Percentiles rank a stretch among this genome's conserved stretches.
phyloP scores from a whole-genome alignment of 768 basidiomycete genomes.

The Psilocybe cyanescens region DNA sequence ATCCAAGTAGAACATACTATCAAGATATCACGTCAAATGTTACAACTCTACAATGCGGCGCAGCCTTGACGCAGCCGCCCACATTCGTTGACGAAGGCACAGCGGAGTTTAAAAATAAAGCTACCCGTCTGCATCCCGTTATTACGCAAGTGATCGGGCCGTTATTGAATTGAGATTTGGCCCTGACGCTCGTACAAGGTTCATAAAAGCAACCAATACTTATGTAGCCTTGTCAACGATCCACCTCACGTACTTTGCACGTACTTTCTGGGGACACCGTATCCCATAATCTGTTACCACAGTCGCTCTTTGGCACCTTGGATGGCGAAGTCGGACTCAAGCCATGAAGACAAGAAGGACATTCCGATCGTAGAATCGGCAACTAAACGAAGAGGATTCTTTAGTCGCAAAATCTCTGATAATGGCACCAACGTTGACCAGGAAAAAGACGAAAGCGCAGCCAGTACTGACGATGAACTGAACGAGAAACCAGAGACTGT shows the following conservation, averaged over 20 bases:
- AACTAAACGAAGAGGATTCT: neutral
- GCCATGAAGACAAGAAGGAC: neutral
- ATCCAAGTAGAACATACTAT: no score
- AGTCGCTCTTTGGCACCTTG: neutral
- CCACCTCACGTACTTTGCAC: neutral
- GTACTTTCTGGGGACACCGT: no score
- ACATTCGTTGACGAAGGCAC: no score
- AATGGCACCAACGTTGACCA: neutral
- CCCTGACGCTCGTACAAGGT: neutral
- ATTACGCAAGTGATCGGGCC: neutral
- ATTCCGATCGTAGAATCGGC: neutral
- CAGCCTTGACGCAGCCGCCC: no score
- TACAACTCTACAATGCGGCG: no score
- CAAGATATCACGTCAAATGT: no score
- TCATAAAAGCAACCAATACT: neutral
- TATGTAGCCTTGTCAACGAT: neutral
- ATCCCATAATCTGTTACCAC: neutral
- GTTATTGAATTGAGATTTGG: neutral
- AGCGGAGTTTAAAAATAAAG: no score
- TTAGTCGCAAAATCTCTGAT: neutral
- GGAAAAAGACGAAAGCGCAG: neutral
- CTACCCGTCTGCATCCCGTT: no score
- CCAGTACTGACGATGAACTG: neutral
- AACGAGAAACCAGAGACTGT: neutral
- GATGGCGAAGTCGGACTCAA: neutral